These are phyloP conservation scores for Cryptosporidium parvum DNA, from an alignment of 169 alveolate species.

Conservation along the genomic window DNA sequence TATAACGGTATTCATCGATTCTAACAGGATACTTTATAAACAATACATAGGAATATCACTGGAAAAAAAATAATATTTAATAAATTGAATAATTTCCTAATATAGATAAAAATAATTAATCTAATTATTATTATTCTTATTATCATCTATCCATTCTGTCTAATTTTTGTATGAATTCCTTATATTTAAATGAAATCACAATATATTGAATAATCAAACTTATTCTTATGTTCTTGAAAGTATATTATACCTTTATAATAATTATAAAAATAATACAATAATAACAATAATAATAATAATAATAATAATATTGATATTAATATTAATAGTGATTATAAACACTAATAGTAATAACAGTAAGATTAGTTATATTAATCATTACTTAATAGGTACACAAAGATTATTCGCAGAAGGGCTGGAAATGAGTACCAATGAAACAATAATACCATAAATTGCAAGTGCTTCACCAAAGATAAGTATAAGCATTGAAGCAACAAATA, in stretches of 20 bases:
- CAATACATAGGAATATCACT: too few species aligned
- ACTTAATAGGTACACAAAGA: constrained; percentile 52
- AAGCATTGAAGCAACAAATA: constrained; percentile 91
- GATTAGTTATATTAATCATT: neutral
- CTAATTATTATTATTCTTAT: neutral
- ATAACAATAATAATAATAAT: neutral
- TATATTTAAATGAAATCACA: too few species aligned
- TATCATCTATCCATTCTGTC: neutral
- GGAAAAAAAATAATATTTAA: too few species aligned
- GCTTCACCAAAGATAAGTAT: constrained; percentile 91
- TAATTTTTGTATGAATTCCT: neutral
- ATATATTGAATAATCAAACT: neutral
- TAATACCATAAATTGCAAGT: constrained; percentile 87
- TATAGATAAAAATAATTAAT: neutral
- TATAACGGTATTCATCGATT: too few species aligned
- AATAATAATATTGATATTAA: too few species aligned
- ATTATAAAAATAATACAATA: too few species aligned
- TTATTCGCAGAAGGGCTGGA: constrained; percentile 33
- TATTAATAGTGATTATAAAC: constrained; percentile 1
- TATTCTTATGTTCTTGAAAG: neutral
- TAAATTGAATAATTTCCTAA: neutral
- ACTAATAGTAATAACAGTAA: neutral
- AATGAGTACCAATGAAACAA: constrained; percentile 84
- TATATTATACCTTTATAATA: neutral
- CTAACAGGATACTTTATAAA: too few species aligned